A percentile compares a stretch with the other conserved stretches of the same genome.
phyloP scores from a whole-genome alignment of 1,284 basidiomycete genomes.

The Ganoderma resinaceum region DNA sequence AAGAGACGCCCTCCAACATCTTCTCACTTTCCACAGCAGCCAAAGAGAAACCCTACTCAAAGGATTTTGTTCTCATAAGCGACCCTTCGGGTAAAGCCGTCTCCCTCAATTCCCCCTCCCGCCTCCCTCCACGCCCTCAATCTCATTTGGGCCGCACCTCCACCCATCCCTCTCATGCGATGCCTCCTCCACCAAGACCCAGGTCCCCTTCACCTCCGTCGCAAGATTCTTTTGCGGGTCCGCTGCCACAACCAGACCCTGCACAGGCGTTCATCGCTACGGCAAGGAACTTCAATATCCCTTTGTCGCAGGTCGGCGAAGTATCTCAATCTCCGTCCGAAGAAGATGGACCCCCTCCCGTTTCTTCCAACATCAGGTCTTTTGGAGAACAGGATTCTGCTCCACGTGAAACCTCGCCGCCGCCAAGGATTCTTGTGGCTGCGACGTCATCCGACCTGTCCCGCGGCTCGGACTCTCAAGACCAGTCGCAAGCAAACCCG shows the following conservation, averaged over 20 bases:
- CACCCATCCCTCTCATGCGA: slow-evolving; percentile 14
- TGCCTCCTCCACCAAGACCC: slow-evolving; percentile 24
- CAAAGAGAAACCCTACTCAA: slow-evolving; percentile 13
- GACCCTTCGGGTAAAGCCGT: slow-evolving; percentile 9
- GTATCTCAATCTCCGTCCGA: slow-evolving; percentile 24
- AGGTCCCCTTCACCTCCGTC: slow-evolving; percentile 50
- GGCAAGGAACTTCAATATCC: slow-evolving; percentile 60
- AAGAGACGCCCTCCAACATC: slow-evolving; percentile 4
- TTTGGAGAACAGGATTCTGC: neutral
- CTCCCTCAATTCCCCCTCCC: slow-evolving; percentile 17
- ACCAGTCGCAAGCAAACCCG: neutral
- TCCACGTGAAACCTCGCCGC: slow-evolving; percentile 6
- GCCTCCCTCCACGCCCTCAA: neutral
- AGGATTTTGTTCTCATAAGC: slow-evolving; percentile 14
- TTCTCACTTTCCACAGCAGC: neutral
- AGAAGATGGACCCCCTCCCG: slow-evolving; percentile 28
- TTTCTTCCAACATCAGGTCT: slow-evolving; percentile 29
- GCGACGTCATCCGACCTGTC: slow-evolving; percentile 32
- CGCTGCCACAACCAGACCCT: slow-evolving; percentile 51
- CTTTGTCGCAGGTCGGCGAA: slow-evolving; percentile 59
- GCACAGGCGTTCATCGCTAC: slow-evolving; percentile 53
- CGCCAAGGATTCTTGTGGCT: slow-evolving; percentile 27
- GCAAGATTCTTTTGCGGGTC: slow-evolving; percentile 68
- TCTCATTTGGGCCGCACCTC: slow-evolving; percentile 3
- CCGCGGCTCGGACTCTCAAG: slow-evolving; percentile 18